Evolutionary conservation across 179 eudicot species (phyloP).

Genomic region (Spergularia azorica): DNA sequence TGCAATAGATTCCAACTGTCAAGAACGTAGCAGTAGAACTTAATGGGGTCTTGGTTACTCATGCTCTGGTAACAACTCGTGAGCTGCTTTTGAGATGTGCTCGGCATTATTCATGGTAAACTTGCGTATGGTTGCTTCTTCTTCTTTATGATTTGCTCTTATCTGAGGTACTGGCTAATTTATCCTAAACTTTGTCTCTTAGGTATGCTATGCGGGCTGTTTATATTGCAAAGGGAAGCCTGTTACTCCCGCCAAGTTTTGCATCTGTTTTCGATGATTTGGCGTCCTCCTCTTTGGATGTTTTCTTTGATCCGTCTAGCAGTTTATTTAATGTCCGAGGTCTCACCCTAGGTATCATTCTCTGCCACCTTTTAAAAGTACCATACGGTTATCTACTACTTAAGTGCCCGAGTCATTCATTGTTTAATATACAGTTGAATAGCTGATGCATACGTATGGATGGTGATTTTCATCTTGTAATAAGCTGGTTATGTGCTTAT

Average conservation of each 20-base stretch:
- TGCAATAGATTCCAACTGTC: conserved; percentile 70
- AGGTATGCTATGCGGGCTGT: conserved; percentile 99
- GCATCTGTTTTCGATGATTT: conserved; percentile 95
- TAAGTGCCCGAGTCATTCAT: background rate
- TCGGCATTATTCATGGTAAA: conserved; percentile 95
- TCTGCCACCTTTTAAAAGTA: background rate
- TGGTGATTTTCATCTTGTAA: background rate
- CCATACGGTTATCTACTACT: background rate
- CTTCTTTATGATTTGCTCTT: conserved; percentile 16
- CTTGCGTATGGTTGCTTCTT: conserved; percentile 4
- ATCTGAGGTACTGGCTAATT: conserved; percentile 7
- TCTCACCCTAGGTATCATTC: conserved; percentile 71
- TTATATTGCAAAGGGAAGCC: conserved; percentile 97
- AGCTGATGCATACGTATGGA: background rate
- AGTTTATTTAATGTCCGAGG: conserved; percentile 80
- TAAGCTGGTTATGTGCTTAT: background rate
- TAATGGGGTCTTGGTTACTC: conserved; percentile 90
- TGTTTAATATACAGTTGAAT: background rate
- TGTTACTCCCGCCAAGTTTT: conserved; percentile 90
- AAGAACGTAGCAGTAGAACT: conserved; percentile 83
- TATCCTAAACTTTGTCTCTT: conserved; percentile 10
- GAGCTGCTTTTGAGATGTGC: conserved; percentile 89
- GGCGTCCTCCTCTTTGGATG: conserved; percentile 96
- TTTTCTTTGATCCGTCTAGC: conserved; percentile 95
- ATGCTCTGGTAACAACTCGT: conserved; percentile 83